Percentiles rank a stretch among this genome's conserved stretches.
These are phyloP conservation scores for Suhomyces xylopsoci DNA, from an alignment of 805 yeast genomes.

Conservation along the genomic window DNA sequence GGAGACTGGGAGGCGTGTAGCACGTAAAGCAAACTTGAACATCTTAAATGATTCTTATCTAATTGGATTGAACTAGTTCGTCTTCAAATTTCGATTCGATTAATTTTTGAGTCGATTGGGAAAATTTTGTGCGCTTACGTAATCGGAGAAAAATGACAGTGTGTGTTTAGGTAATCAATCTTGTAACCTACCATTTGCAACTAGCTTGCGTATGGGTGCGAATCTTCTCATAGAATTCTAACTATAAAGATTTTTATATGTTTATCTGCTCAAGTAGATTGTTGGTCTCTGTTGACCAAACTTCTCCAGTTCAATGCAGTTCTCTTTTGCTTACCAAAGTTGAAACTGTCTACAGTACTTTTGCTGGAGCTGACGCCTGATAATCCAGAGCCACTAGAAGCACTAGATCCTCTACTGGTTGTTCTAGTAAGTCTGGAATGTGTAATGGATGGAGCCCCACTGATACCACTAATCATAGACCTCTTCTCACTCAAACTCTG, in stretches of 20 bases:
- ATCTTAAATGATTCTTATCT: conserved; percentile 20
- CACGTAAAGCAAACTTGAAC: conserved; percentile 55
- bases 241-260: background rate
- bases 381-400: conserved; percentile 26
- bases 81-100: background rate
- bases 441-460: conserved; percentile 11
- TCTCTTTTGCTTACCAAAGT: conserved; percentile 20
- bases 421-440: conserved; percentile 25
- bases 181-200: background rate
- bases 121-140: conserved; percentile 2
- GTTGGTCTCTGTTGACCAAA: conserved; percentile 9
- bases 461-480: conserved; percentile 10
- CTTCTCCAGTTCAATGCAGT: conserved; percentile 41
- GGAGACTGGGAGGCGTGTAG: conserved; percentile 33
- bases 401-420: conserved; percentile 15
- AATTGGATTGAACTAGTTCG: background rate
- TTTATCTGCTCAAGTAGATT: background rate
- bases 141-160: background rate
- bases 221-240: background rate
- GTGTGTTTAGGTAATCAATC: background rate
- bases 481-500: conserved; percentile 19
- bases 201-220: background rate
- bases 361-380: conserved; percentile 26
- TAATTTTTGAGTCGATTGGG: background rate
- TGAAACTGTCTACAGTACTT: conserved; percentile 10